Evolutionary conservation across 1,284 basidiomycete genomes (phyloP), one percentile per base, ranked within the genome.

Genomic region (Ceratobasidium papillatum): DNA sequence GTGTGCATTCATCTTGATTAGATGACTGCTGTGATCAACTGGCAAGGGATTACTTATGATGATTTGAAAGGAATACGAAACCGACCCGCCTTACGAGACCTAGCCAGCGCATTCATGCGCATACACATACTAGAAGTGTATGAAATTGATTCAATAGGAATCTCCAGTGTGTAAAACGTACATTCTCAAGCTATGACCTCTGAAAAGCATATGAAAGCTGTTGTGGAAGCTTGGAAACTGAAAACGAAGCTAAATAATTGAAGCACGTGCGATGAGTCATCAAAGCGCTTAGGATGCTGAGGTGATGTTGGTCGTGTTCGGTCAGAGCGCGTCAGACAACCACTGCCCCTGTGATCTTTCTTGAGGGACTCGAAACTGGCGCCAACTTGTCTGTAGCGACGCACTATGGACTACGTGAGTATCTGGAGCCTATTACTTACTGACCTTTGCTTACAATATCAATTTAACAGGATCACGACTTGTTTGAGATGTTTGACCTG

Each of bases 401-500:
- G 14, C n/a, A 59, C 27, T n/a, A 71, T 71, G 68, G 68, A 71
- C 12, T 71, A 71, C 43, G 68, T 71, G 41, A 59, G 54, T 59
- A 49, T 41, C 22, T 22, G 12, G 8, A 12, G 7, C 14, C 22
- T 3, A 56, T 51, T 3, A 43, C 30, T n/a, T 3, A 22, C 17
- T 68, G 12, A 41, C 14, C 22, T 41, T 19, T 34, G 43, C 41
- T 71, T 19, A 71, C 11, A 38, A 41, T 45, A n/a, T 27, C 14
- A 2, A 36, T 19, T n/a, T 41, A 32, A 69, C 30, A 71, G 68
- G 68, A 71, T 22, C 68, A 58, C 22, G 68, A 71, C 8, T 71
- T 71, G 36, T 71, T 71, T 45, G 68, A 59, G 38, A 59, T 64
- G 68, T 80, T 80, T 59, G 75, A 77, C 62, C 25, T 77, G 51